Evolutionary conservation across 2,329 filamentous ascomycete genomes (phyloP).

Genomic region (Beauveria scarabaeidicola): DNA sequence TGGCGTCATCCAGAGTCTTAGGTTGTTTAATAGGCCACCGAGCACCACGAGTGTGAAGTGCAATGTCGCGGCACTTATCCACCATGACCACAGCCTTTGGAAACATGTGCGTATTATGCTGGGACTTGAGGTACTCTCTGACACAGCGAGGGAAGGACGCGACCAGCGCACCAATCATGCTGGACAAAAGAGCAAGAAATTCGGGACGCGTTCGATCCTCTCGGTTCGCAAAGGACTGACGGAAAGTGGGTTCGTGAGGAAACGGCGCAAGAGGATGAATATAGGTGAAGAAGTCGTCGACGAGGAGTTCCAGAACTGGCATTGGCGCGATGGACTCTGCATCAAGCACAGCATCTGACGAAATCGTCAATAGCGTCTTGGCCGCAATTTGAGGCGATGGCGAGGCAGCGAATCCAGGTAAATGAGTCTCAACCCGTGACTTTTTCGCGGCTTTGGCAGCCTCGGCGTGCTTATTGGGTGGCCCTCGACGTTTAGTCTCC

Average conservation of each 20-base stretch:
- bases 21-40: slow-evolving; percentile 39
- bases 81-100: slow-evolving; percentile 62
- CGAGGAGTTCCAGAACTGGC: slow-evolving; percentile 57
- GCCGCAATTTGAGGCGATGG: slow-evolving; percentile 39
- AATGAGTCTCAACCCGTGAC: slow-evolving; percentile 28
- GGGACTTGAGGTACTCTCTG: slow-evolving; percentile 57
- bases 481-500: slow-evolving; percentile 49
- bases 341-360: slow-evolving; percentile 35
- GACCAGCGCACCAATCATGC: slow-evolving; percentile 67
- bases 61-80: slow-evolving; percentile 61
- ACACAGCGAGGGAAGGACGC: slow-evolving; percentile 69
- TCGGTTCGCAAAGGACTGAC: slow-evolving; percentile 56
- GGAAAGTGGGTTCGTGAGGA: slow-evolving; percentile 70
- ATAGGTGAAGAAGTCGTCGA: slow-evolving; percentile 79
- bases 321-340: slow-evolving; percentile 65
- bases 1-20: slow-evolving; percentile 47
- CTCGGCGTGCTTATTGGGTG: slow-evolving; percentile 51
- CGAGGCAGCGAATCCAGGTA: slow-evolving; percentile 20
- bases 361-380: slow-evolving; percentile 40
- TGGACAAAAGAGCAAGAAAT: slow-evolving; percentile 63
- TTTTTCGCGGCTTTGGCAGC: slow-evolving; percentile 46
- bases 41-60: slow-evolving; percentile 56
- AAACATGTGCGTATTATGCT: slow-evolving; percentile 56
- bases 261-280: slow-evolving; percentile 71
- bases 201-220: slow-evolving; percentile 57